phyloP scores from a whole-genome alignment of 2,329 filamentous ascomycete species.

The Epichloe typhina region DNA sequence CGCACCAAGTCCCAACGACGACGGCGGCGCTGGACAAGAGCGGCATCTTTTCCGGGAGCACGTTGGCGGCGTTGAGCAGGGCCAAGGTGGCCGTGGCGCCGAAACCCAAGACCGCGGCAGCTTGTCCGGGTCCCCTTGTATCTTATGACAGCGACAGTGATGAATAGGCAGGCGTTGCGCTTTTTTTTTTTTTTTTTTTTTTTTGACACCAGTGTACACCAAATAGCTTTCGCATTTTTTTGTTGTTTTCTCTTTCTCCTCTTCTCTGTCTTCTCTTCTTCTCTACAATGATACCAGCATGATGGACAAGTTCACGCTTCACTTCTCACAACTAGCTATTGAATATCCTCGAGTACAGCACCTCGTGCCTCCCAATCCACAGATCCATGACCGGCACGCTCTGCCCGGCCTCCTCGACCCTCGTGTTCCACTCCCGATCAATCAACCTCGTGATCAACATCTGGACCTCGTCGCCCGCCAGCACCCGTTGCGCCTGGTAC shows the following conservation, averaged over 20 bases:
- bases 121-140: conserved; percentile 58
- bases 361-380: conserved; percentile 72
- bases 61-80: conserved; percentile 62
- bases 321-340: conserved; percentile 45
- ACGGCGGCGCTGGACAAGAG: conserved; percentile 23
- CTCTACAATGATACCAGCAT: conserved; percentile 18
- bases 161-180: conserved; percentile 19
- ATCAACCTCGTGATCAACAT: conserved; percentile 44
- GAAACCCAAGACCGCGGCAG: conserved; percentile 38
- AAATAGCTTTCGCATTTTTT: conserved; percentile 4
- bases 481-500: conserved; percentile 62
- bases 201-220: neutral
- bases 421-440: conserved; percentile 43
- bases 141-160: conserved; percentile 87
- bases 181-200: neutral
- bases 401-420: conserved; percentile 57
- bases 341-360: conserved; percentile 75
- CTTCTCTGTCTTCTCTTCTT: neutral
- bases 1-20: conserved; percentile 23
- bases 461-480: conserved; percentile 49
- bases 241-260: neutral
- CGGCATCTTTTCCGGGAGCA: conserved; percentile 72
- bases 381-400: conserved; percentile 66
- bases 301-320: conserved; percentile 1
- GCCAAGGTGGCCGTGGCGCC: conserved; percentile 40